A percentile compares a stretch with the other conserved stretches of the same genome.
Evolutionary conservation across 2,329 filamentous ascomycete genomes (phyloP).

Genomic region (Cladosporium austrohemisphaericum): DNA sequence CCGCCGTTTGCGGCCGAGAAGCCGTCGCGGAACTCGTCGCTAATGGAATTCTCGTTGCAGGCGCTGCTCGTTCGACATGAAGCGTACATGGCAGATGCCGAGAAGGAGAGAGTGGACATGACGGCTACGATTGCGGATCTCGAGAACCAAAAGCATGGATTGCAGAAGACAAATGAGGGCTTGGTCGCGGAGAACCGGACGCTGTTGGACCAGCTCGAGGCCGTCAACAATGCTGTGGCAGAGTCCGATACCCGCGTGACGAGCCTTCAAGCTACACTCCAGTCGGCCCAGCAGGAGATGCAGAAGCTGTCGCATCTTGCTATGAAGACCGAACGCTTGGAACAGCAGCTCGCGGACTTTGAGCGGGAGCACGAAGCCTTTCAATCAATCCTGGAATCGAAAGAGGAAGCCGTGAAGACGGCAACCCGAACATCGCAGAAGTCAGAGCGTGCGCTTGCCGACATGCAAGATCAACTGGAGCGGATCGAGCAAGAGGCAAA

Average conservation of each 20-base stretch:
- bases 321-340: slow-evolving; percentile 70
- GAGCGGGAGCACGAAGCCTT: slow-evolving; percentile 77
- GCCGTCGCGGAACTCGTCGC: slow-evolving; percentile 44
- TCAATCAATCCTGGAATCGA: slow-evolving; percentile 62
- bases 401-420: slow-evolving; percentile 70
- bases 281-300: slow-evolving; percentile 73
- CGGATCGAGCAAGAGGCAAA: slow-evolving; percentile 78
- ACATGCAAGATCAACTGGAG: slow-evolving; percentile 84
- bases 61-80: slow-evolving; percentile 88
- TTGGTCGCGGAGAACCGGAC: slow-evolving; percentile 79
- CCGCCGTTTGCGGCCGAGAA: slow-evolving; percentile 16
- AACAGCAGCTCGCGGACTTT: slow-evolving; percentile 72
- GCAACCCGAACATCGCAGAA: slow-evolving; percentile 80
- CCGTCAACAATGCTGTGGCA: slow-evolving; percentile 71
- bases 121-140: slow-evolving; percentile 69
- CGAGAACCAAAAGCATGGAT: slow-evolving; percentile 63
- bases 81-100: slow-evolving; percentile 87
- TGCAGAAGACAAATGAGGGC: slow-evolving; percentile 72
- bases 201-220: slow-evolving; percentile 79
- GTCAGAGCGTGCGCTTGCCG: slow-evolving; percentile 72
- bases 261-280: slow-evolving; percentile 69
- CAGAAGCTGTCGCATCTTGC: slow-evolving; percentile 71
- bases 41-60: slow-evolving; percentile 70
- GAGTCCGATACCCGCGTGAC: slow-evolving; percentile 79
- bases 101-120: slow-evolving; percentile 75